A percentile compares a stretch with the other conserved stretches of the same genome.
phyloP scores from a whole-genome alignment of 192 early-diverging fungal species.

The Podila clonocystis region DNA sequence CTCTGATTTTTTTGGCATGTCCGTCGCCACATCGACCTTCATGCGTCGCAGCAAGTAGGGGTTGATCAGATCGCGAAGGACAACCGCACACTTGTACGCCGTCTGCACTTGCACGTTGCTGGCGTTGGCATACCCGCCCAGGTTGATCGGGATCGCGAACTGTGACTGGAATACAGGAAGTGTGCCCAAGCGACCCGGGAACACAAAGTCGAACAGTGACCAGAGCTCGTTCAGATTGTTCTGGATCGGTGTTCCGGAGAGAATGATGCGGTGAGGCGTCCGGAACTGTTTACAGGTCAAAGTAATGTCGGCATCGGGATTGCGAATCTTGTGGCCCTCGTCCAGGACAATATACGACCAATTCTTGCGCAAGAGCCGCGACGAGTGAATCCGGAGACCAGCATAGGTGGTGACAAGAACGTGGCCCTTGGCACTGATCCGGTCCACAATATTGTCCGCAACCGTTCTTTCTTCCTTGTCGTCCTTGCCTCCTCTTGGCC shows the following conservation, averaged over 20 bases:
- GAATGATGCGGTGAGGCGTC: slow-evolving; percentile 77
- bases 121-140: slow-evolving; percentile 95
- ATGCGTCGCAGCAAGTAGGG: slow-evolving; percentile 93
- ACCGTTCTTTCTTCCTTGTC: slow-evolving; percentile 48
- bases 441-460: slow-evolving; percentile 54
- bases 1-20: slow-evolving; percentile 92
- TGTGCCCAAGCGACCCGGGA: slow-evolving; percentile 81
- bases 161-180: slow-evolving; percentile 87
- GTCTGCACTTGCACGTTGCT: slow-evolving; percentile 91
- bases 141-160: slow-evolving; percentile 91
- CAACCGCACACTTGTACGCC: slow-evolving; percentile 91
- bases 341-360: slow-evolving; percentile 94
- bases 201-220: slow-evolving; percentile 85
- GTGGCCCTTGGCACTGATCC: slow-evolving; percentile 53
- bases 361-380: slow-evolving; percentile 69
- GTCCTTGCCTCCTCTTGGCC: slow-evolving; percentile 2
- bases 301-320: slow-evolving; percentile 91
- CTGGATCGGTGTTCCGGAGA: slow-evolving; percentile 85
- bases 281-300: slow-evolving; percentile 74
- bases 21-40: slow-evolving; percentile 91
- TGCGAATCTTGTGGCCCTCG: slow-evolving; percentile 97
- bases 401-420: slow-evolving; percentile 91
- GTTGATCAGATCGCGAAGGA: slow-evolving; percentile 90
- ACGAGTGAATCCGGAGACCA: slow-evolving; percentile 78
- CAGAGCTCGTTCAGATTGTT: slow-evolving; percentile 85